phyloP scores from a whole-genome alignment of 2,329 filamentous ascomycete genomes.

The Sporothrix dimorphospora region DNA sequence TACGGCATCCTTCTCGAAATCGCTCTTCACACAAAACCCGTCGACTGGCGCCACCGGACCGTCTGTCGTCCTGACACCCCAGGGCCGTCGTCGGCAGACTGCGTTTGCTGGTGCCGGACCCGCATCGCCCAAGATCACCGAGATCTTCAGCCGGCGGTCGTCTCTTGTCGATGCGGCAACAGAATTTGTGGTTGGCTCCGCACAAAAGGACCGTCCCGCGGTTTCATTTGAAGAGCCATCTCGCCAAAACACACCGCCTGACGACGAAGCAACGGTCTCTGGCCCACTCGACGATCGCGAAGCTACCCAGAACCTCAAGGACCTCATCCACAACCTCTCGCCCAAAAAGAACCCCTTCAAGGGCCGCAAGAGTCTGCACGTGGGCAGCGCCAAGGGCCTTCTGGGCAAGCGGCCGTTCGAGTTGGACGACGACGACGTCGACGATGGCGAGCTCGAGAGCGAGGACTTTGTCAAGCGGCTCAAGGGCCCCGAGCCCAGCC shows the following conservation, averaged over 20 bases:
- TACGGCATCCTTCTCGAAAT: conserved; percentile 35
- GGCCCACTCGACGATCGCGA: conserved; percentile 60
- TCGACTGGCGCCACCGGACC: conserved; percentile 63
- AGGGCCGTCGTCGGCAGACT: conserved; percentile 64
- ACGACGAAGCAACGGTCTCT: conserved; percentile 54
- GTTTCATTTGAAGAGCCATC: conserved; percentile 68
- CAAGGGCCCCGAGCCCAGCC: conserved; percentile 72
- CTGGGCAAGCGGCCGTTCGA: conserved; percentile 75
- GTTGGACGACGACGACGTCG: conserved; percentile 59
- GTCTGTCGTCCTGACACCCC: conserved; percentile 65
- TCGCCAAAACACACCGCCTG: conserved; percentile 56
- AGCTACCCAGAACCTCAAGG: conserved; percentile 67
- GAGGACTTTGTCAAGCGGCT: conserved; percentile 68
- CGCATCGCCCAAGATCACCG: conserved; percentile 74
- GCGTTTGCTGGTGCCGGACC: conserved; percentile 69
- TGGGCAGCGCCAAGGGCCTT: conserved; percentile 73
- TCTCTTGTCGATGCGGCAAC: conserved; percentile 71
- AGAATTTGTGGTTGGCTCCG: conserved; percentile 62
- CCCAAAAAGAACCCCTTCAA: conserved; percentile 71
- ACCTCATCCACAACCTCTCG: conserved; percentile 77
- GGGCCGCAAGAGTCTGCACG: conserved; percentile 74
- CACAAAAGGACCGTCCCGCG: conserved; percentile 43
- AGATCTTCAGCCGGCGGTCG: conserved; percentile 69
- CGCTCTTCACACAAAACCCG: conserved; percentile 58
- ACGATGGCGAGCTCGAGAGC: conserved; percentile 58